Conservation (phyloP, 768 basidiomycete genomes). For the Pleurotus pulmonarius region DNA sequence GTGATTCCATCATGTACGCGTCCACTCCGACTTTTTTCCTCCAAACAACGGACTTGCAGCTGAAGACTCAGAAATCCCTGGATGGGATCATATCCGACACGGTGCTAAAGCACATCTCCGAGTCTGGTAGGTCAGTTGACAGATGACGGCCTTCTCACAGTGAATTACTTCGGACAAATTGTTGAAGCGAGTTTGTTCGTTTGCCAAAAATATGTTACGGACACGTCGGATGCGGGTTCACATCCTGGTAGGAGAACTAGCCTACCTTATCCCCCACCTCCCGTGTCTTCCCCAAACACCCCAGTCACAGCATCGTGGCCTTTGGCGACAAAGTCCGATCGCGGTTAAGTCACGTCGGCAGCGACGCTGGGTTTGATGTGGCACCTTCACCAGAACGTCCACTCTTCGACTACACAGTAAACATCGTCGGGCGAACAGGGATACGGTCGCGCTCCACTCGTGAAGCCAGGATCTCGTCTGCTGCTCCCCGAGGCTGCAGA, state of each 20-base stretch:
- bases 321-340: too few relatives aligned
- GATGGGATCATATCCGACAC: too few relatives aligned
- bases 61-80: too few relatives aligned
- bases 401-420: constrained; percentile 74
- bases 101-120: too few relatives aligned
- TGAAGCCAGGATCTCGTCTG: constrained; percentile 14
- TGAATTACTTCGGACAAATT: constrained; percentile 1
- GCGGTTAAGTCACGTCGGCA: too few relatives aligned
- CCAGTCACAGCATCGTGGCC: too few relatives aligned
- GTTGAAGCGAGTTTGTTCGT: background rate
- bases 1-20: too few relatives aligned
- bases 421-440: constrained; percentile 57
- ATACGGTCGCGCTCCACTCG: constrained; percentile 32
- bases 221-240: background rate
- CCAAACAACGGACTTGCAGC: background rate
- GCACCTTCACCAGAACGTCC: constrained; percentile 38
- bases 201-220: background rate
- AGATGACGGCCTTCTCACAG: background rate
- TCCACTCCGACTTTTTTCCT: background rate
- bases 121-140: background rate
- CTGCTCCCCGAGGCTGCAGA: constrained; percentile 4
- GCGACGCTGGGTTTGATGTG: too few relatives aligned
- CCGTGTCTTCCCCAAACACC: too few relatives aligned
- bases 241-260: too few relatives aligned
- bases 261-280: too few relatives aligned